Evolutionary conservation across 306 rosid species (phyloP), one percentile per base, ranked within the genome.

Genomic region (Vigna reflexopilosa): DNA sequence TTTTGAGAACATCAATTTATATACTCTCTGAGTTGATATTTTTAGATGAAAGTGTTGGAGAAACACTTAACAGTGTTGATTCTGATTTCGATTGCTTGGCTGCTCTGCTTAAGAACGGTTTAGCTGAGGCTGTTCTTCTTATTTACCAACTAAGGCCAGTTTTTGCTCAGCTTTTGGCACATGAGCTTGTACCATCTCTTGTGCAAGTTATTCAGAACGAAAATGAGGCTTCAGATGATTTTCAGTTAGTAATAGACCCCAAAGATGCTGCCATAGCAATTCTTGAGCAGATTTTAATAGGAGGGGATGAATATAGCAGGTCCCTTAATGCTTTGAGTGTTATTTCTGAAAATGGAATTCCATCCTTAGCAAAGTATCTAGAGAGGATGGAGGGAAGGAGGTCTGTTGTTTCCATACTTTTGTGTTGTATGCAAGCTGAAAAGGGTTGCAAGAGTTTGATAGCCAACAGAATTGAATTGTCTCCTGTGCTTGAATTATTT

Each of bases 41-140:
- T 72, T 77, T 85, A 0, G 89, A 95, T 56, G 95, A 87, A 81
- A 82, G 74, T 63, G 93, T 95, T 72, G 89, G 92, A 77, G 92
- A 89, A 71, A 84, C 88, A 74, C 95, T 92, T 11, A 87, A 87
- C 14, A 92, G 83, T 85, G 90, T 90, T 54, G 97, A 94, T 84
- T 89, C 97, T 34, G 98, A 95, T 82, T 91, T 92, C 66, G 95
- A 88, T 82, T 92, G 96, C 80, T 78, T 95, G 77, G 95, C 97
- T 82, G 55, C 88, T 86, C 75, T 95, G 56, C 83, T 95, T 15
- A 92, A 87, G 83, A 89, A 87, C 75, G 98, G 97, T 16, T 83
- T 95, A 72, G 77, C 86, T 38, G 97, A 92, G 85, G 97, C 96
- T 82, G 86, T 91, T 58, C 80, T 95, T 79, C 96, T 95, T 70